phyloP scores from a whole-genome alignment of 164 flowering plant genomes.

The Vitis amurensis region DNA sequence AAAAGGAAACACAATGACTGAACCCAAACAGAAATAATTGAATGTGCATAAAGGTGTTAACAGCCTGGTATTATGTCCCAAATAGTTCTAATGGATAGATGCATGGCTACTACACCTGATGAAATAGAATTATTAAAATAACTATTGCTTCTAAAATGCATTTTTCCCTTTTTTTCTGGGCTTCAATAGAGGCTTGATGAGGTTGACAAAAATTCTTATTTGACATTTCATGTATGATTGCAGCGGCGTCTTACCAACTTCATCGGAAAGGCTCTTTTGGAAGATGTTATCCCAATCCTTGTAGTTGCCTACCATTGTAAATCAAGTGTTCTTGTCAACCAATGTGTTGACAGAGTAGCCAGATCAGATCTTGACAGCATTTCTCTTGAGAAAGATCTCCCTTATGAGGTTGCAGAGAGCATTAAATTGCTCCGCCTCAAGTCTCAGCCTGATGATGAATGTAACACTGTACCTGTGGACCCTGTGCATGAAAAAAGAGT shows the following conservation, averaged over 20 bases:
- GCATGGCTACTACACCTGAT: too few species aligned
- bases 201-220: background rate
- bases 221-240: conserved; percentile 17
- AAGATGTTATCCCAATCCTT: conserved; percentile 68
- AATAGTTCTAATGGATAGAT: too few species aligned
- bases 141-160: too few species aligned
- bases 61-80: too few species aligned
- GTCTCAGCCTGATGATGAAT: conserved; percentile 23
- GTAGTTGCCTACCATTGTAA: conserved; percentile 59
- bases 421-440: conserved; percentile 37
- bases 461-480: conserved; percentile 15
- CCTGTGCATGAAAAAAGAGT: conserved; percentile 48
- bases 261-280: conserved; percentile 57
- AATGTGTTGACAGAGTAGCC: conserved; percentile 58
- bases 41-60: too few species aligned
- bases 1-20: too few species aligned
- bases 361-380: conserved; percentile 60
- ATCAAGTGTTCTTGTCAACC: conserved; percentile 38
- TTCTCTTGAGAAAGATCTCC: conserved; percentile 57
- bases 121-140: too few species aligned
- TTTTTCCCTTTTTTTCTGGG: too few species aligned
- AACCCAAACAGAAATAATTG: too few species aligned
- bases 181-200: too few species aligned
- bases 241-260: conserved; percentile 68
- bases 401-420: conserved; percentile 39